Evolutionary conservation across 1,284 basidiomycete species (phyloP).

Genomic region (Puccinia polysora): DNA sequence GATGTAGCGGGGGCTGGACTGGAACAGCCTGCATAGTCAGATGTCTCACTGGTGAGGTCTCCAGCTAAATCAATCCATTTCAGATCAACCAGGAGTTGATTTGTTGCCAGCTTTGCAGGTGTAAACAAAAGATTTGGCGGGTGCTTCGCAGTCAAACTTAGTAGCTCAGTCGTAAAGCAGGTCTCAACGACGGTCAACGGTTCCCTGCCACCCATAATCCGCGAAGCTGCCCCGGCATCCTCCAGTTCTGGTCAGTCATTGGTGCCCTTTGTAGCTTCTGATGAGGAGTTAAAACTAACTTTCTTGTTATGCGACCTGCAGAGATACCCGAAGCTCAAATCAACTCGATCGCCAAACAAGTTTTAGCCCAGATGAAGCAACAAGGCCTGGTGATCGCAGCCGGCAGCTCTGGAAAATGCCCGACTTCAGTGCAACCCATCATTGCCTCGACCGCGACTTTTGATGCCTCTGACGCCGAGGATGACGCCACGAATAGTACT

Average conservation of each 20-base stretch:
- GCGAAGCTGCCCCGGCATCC: not conserved
- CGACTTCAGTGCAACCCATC: no score
- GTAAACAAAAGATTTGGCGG: constrained; percentile 39
- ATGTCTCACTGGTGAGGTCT: constrained; percentile 22
- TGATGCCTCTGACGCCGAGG: no score
- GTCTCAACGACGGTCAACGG: not conserved
- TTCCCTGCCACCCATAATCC: not conserved
- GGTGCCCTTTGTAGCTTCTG: not conserved
- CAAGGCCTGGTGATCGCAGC: no score
- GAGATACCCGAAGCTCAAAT: constrained; percentile 7
- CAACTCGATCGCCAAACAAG: not conserved
- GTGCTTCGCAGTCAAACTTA: constrained; percentile 35
- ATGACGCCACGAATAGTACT: no score
- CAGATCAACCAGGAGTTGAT: not conserved
- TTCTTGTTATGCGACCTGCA: not conserved
- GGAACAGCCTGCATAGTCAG: constrained; percentile 30
- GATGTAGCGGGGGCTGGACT: constrained; percentile 26
- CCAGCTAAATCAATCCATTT: not conserved
- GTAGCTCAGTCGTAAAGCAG: not conserved
- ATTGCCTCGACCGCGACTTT: no score
- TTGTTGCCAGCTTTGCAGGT: not conserved
- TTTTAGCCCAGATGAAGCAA: constrained; percentile 13
- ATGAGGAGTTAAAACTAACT: not conserved
- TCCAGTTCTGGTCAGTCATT: not conserved
- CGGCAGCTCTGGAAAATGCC: no score